These are phyloP conservation scores for Globisporangium perplexum DNA, from an alignment of 352 stramenopile genomes.

Conservation along the genomic window DNA sequence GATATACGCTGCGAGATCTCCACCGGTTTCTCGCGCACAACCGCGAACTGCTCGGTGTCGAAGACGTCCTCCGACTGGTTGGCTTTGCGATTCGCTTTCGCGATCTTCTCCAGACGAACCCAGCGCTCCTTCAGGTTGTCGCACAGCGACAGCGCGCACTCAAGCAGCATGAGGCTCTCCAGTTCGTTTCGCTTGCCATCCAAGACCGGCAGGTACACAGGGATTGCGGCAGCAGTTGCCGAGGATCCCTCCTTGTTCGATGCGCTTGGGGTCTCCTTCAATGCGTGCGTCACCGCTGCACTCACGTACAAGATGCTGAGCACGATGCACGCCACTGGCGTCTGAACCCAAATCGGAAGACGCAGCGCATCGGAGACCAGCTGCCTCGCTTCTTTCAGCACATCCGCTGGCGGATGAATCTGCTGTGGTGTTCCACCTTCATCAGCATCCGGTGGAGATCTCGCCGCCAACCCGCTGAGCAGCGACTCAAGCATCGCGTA, in stretches of 20 bases:
- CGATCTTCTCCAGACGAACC: slow-evolving; percentile 47
- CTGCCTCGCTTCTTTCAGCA: slow-evolving; percentile 66
- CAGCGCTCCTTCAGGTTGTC: slow-evolving; percentile 58
- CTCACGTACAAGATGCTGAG: slow-evolving; percentile 68
- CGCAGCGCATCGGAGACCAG: slow-evolving; percentile 45
- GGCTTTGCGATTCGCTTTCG: slow-evolving; percentile 25
- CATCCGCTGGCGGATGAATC: slow-evolving; percentile 26
- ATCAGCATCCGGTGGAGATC: slow-evolving; percentile 8
- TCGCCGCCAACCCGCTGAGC: slow-evolving; percentile 34
- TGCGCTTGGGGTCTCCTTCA: slow-evolving; percentile 16
- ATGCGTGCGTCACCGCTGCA: slow-evolving; percentile 34
- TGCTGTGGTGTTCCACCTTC: slow-evolving; percentile 3
- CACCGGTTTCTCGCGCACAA: slow-evolving; percentile 42
- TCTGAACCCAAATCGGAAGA: slow-evolving; percentile 62
- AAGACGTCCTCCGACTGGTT: slow-evolving; percentile 24
- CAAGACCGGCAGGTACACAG: slow-evolving; percentile 42
- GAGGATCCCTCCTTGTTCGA: not conserved
- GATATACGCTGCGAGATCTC: slow-evolving; percentile 53
- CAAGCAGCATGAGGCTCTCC: slow-evolving; percentile 42
- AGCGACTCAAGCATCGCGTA: slow-evolving; percentile 72
- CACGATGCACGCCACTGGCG: slow-evolving; percentile 54
- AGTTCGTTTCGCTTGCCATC: slow-evolving; percentile 32
- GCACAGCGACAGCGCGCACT: slow-evolving; percentile 52
- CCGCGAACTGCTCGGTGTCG: slow-evolving; percentile 53
- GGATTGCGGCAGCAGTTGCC: slow-evolving; percentile 13